A percentile compares a stretch with the other conserved stretches of the same genome.
Evolutionary conservation across 106 monocot genomes (phyloP).

Genomic region (Ottelia alismoides): DNA sequence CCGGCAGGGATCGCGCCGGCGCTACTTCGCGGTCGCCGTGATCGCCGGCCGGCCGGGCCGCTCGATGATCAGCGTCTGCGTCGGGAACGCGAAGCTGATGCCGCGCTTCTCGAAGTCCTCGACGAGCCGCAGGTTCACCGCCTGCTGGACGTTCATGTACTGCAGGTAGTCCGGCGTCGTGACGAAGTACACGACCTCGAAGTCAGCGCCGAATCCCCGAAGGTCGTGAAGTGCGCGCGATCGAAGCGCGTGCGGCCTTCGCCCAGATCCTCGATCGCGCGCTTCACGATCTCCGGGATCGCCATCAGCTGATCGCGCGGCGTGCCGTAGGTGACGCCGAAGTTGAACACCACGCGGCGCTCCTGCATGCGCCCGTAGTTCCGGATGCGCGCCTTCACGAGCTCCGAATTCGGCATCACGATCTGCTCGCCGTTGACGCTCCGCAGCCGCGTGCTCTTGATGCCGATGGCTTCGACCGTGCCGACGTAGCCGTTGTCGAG

Average conservation of each 20-base stretch:
- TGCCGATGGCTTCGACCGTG: not conserved
- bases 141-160: not conserved
- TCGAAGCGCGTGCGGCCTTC: not conserved
- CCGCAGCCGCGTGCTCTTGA: not conserved
- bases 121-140: not conserved
- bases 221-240: not conserved
- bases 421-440: not conserved
- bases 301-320: not conserved
- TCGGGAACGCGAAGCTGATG: not conserved
- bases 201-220: not conserved
- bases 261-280: not conserved
- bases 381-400: not conserved
- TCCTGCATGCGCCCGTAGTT: not conserved
- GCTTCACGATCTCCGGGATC: too few relatives aligned
- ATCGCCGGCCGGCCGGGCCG: too few relatives aligned
- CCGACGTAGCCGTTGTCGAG: not conserved
- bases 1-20: too few relatives aligned
- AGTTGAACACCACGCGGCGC: not conserved
- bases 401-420: not conserved
- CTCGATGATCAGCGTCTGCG: not conserved
- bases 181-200: not conserved
- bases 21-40: too few relatives aligned
- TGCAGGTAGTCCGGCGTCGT: not conserved
- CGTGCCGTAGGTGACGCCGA: not conserved
- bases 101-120: not conserved